Evolutionary conservation across 139 green algal species (phyloP).

Genomic region (Volvox reticuliferus): DNA sequence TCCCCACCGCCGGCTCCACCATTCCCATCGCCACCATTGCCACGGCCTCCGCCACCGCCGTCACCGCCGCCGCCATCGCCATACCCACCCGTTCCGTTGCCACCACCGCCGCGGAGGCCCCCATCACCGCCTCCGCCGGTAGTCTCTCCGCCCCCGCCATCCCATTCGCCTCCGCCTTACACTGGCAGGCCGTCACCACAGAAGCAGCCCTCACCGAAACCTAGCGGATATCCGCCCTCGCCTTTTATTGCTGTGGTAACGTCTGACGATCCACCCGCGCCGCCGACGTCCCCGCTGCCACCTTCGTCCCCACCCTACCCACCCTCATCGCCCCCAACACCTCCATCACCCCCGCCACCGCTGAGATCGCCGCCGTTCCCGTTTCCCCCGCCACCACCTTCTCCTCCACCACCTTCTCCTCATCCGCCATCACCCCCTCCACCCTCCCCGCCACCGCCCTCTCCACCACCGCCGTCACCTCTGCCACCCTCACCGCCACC

Average conservation of each 20-base stretch:
- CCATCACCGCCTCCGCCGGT: neutral
- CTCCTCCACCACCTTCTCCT: neutral
- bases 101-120: neutral
- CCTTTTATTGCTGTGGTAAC: neutral
- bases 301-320: neutral
- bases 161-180: neutral
- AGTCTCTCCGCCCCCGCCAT: neutral
- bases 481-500: neutral
- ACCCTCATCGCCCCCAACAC: neutral
- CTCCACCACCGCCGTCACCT: neutral
- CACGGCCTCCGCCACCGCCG: neutral
- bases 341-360: neutral
- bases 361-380: neutral
- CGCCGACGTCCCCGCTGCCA: neutral
- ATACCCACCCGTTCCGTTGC: slow-evolving; percentile 3
- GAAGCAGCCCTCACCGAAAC: neutral
- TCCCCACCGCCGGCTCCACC: neutral
- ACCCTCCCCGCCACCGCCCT: neutral
- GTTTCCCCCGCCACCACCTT: neutral
- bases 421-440: neutral
- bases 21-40: neutral
- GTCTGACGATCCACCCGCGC: neutral
- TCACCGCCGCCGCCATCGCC: neutral
- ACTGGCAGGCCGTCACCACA: neutral
- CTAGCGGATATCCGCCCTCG: neutral